Conservation (phyloP, 352 stramenopile genomes). For the Phytopythium cucurbitacearum region DNA sequence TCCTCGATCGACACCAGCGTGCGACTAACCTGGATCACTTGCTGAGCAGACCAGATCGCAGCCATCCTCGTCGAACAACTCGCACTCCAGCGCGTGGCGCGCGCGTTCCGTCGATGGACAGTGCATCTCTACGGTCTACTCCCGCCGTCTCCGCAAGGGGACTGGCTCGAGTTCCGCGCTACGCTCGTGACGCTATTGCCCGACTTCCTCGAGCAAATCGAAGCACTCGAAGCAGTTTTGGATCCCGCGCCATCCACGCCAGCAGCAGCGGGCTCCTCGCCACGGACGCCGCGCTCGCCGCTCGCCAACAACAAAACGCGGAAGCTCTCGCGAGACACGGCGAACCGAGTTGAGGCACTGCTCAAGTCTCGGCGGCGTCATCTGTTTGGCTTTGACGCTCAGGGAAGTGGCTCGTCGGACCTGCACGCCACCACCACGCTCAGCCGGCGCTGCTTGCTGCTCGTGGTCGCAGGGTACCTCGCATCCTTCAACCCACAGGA, state of each 20-base stretch:
- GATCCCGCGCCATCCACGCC: not conserved
- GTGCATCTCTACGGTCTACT: conserved; percentile 41
- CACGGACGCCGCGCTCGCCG: conserved; percentile 8
- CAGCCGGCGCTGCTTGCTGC: conserved; percentile 58
- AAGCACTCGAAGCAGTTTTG: conserved; percentile 6
- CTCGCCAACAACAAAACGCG: conserved; percentile 16
- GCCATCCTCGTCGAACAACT: conserved; percentile 64
- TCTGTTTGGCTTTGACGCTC: conserved; percentile 55
- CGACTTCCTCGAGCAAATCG: conserved; percentile 24
- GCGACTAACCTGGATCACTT: conserved; percentile 4
- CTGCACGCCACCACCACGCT: conserved; percentile 59
- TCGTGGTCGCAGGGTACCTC: conserved; percentile 69
- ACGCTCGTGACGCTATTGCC: conserved; percentile 50
- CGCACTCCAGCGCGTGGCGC: conserved; percentile 25
- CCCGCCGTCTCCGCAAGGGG: conserved; percentile 35
- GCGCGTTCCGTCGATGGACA: conserved; percentile 52
- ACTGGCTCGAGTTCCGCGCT: conserved; percentile 65
- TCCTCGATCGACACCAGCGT: not conserved
- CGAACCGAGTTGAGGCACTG: conserved; percentile 27
- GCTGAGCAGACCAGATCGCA: conserved; percentile 34
- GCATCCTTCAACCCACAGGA: conserved; percentile 82
- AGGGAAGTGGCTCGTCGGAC: conserved; percentile 21
- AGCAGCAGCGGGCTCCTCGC: conserved; percentile 7
- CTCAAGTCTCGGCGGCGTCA: conserved; percentile 46
- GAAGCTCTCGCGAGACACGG: conserved; percentile 33